Percentiles rank a stretch among this genome's conserved stretches.
Conservation (phyloP, 192 early-diverging fungal species). For the Coemansia sp. region DNA sequence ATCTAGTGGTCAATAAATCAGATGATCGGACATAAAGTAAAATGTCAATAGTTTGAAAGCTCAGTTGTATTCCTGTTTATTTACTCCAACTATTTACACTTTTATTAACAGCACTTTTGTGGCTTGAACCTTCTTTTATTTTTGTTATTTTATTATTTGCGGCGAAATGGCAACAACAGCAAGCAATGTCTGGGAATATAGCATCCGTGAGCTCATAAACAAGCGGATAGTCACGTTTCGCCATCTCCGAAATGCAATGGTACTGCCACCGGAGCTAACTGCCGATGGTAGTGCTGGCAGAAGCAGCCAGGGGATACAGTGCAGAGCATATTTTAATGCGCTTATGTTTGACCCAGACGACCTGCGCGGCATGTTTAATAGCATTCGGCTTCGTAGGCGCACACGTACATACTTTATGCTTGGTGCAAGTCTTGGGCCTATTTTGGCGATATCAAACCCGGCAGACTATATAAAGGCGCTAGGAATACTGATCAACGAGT, state of each 20-base stretch:
- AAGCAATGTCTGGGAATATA: constrained; percentile 54
- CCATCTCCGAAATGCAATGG: constrained; percentile 54
- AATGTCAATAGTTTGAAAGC: too few species aligned
- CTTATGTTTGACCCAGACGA: constrained; percentile 49
- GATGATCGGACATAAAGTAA: too few species aligned
- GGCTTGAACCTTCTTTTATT: constrained; percentile 1
- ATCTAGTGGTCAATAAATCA: too few species aligned
- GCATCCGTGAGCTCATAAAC: constrained; percentile 52
- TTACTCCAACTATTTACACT: too few species aligned
- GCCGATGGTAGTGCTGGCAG: constrained; percentile 3
- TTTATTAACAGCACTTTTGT: not conserved
- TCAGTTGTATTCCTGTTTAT: too few species aligned
- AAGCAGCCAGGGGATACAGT: constrained; percentile 17
- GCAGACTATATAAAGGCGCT: constrained; percentile 66
- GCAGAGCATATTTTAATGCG: constrained; percentile 50
- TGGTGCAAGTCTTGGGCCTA: constrained; percentile 63
- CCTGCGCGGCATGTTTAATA: constrained; percentile 49
- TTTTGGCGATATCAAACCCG: constrained; percentile 64
- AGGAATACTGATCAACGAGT: constrained; percentile 62
- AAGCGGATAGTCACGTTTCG: constrained; percentile 56
- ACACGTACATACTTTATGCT: constrained; percentile 65
- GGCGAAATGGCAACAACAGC: constrained; percentile 29
- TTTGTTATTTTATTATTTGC: not conserved
- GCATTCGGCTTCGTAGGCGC: constrained; percentile 49
- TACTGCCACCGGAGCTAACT: constrained; percentile 29